Evolutionary conservation across 805 yeast species (phyloP).

Genomic region (Saccharomycopsis olivae): DNA sequence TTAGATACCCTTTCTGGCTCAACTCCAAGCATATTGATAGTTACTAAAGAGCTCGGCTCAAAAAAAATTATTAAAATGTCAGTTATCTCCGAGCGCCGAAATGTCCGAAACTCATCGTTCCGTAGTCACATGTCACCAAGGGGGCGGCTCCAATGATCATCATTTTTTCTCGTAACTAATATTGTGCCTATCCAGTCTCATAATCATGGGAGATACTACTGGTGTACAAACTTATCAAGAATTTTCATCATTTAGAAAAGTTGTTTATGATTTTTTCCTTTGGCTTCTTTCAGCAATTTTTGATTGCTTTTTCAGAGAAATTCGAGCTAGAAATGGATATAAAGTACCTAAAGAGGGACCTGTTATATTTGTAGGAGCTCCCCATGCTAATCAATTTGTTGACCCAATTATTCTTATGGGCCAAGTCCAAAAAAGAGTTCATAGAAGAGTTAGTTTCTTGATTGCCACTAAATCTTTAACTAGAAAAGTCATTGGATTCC

Average conservation of each 20-base stretch:
- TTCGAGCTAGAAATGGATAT: conserved; percentile 80
- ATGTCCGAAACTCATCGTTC: neutral
- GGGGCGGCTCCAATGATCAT: too few relatives aligned
- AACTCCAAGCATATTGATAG: neutral
- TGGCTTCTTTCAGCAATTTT: conserved; percentile 41
- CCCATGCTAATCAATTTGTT: conserved; percentile 87
- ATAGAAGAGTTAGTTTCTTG: conserved; percentile 65
- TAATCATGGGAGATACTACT: neutral
- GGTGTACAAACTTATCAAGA: conserved; percentile 23
- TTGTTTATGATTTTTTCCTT: conserved; percentile 40
- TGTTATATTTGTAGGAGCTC: conserved; percentile 82
- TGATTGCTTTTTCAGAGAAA: conserved; percentile 76
- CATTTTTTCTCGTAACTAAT: too few relatives aligned
- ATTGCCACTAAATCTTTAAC: conserved; percentile 76
- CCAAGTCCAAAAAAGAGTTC: conserved; percentile 57
- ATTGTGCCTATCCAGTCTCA: too few relatives aligned
- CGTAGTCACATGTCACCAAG: too few relatives aligned
- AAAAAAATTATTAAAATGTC: neutral
- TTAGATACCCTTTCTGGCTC: neutral
- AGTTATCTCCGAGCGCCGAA: neutral
- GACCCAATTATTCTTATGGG: conserved; percentile 77
- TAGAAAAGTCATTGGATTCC: conserved; percentile 56
- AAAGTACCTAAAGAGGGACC: conserved; percentile 33
- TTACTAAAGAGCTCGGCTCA: neutral
- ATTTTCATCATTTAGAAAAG: conserved; percentile 28